Evolutionary conservation across 1,139 yeast genomes (phyloP).

Genomic region (Kluyveromyces sp.): DNA sequence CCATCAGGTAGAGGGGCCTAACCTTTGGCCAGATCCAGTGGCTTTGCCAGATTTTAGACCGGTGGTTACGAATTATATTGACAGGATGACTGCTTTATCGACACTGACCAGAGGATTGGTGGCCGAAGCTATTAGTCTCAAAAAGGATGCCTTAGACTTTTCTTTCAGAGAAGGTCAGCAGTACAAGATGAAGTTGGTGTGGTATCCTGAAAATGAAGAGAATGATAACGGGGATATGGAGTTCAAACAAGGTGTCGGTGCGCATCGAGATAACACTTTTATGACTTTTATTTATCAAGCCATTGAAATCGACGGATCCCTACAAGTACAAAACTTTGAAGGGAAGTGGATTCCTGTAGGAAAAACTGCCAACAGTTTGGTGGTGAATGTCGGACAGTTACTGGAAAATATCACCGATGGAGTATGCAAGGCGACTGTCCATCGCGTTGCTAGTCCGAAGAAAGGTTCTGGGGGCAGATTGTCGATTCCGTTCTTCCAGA

Average conservation of each 20-base stretch:
- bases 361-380: conserved; percentile 38
- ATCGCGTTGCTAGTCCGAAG: conserved; percentile 51
- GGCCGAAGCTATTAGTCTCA: conserved; percentile 49
- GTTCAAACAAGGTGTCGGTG: conserved; percentile 58
- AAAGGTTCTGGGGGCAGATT: conserved; percentile 48
- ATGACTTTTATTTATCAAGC: conserved; percentile 57
- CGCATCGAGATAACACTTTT: conserved; percentile 65
- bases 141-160: conserved; percentile 39
- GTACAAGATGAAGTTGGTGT: conserved; percentile 47
- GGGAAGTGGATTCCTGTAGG: conserved; percentile 59
- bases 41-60: conserved; percentile 47
- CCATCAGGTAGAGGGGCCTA: conserved; percentile 58
- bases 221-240: conserved; percentile 19
- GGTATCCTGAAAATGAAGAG: conserved; percentile 40
- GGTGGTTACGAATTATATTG: conserved; percentile 41
- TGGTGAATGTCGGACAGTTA: conserved; percentile 51
- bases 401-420: conserved; percentile 49
- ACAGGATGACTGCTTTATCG: conserved; percentile 43
- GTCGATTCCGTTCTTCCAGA: conserved; percentile 50
- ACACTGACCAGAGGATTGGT: conserved; percentile 41
- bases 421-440: conserved; percentile 62
- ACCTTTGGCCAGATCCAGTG: conserved; percentile 48
- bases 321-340: conserved; percentile 56
- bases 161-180: conserved; percentile 49
- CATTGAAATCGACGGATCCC: conserved; percentile 42